A percentile compares a stretch with the other conserved stretches of the same genome.
Evolutionary conservation across 495 filamentous ascomycete genomes (phyloP).

Genomic region (Cetradonia linearis): DNA sequence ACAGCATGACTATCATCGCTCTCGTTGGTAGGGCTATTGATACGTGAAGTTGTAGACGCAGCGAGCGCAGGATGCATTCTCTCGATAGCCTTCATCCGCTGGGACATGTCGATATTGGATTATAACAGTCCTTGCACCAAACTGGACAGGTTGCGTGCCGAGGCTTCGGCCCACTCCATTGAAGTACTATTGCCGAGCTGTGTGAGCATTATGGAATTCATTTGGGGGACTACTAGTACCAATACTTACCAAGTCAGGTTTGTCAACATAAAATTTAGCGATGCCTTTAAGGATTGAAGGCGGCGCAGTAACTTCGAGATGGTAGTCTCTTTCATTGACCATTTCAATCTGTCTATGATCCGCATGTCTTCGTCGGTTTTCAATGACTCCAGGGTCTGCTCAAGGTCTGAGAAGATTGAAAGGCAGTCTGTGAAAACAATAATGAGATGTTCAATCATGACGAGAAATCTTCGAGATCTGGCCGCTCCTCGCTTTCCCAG

Average conservation of each 20-base stretch:
- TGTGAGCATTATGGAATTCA: neutral
- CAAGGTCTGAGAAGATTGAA: slow-evolving; percentile 26
- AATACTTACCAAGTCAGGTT: slow-evolving; percentile 25
- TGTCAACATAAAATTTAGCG: slow-evolving; percentile 25
- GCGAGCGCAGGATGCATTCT: slow-evolving; percentile 17
- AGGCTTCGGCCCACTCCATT: slow-evolving; percentile 19
- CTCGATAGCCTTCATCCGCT: slow-evolving; percentile 17
- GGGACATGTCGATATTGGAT: slow-evolving; percentile 19
- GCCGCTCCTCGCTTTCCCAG: slow-evolving; percentile 18
- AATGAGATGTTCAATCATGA: slow-evolving; percentile 25
- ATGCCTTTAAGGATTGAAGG: slow-evolving; percentile 24
- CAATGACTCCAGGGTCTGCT: slow-evolving; percentile 23
- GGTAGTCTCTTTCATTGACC: slow-evolving; percentile 22
- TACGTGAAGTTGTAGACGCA: neutral
- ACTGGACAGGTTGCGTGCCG: slow-evolving; percentile 14
- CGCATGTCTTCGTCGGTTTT: slow-evolving; percentile 17
- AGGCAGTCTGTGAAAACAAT: slow-evolving; percentile 27
- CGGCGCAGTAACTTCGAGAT: slow-evolving; percentile 22
- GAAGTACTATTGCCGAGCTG: slow-evolving; percentile 12
- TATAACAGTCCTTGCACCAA: slow-evolving; percentile 14
- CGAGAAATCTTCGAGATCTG: slow-evolving; percentile 19
- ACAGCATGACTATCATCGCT: slow-evolving; percentile 7
- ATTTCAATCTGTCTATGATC: slow-evolving; percentile 23
- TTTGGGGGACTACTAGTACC: neutral
- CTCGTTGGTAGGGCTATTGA: slow-evolving; percentile 7